Evolutionary conservation across 768 basidiomycete genomes (phyloP).

Genomic region (Boletus sp.): DNA sequence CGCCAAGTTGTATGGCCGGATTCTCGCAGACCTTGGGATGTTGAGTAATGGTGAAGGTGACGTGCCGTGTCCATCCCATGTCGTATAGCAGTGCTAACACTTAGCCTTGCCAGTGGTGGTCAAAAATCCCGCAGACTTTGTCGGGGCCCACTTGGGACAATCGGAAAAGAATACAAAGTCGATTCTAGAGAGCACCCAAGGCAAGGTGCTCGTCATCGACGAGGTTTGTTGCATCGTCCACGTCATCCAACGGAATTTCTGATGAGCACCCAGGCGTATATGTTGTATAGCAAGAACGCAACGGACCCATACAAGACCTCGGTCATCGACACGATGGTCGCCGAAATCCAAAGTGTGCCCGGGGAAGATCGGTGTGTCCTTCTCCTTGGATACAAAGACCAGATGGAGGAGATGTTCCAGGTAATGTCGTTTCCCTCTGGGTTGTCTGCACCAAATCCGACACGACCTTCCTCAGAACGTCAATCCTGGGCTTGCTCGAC

Average conservation of each 20-base stretch:
- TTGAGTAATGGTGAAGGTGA: slow-evolving; percentile 73
- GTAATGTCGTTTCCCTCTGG: slow-evolving; percentile 31
- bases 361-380: slow-evolving; percentile 72
- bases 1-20: slow-evolving; percentile 62
- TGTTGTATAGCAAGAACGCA: slow-evolving; percentile 47
- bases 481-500: slow-evolving; percentile 63
- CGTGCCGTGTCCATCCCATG: neutral
- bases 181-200: slow-evolving; percentile 54
- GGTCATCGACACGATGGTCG: slow-evolving; percentile 73
- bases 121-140: slow-evolving; percentile 69
- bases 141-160: slow-evolving; percentile 54
- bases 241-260: neutral
- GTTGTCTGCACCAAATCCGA: neutral
- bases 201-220: slow-evolving; percentile 71
- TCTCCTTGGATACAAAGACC: slow-evolving; percentile 59
- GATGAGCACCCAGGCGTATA: slow-evolving; percentile 52
- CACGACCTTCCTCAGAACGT: slow-evolving; percentile 49
- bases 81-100: neutral
- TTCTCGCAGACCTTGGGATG: slow-evolving; percentile 57
- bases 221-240: slow-evolving; percentile 40
- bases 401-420: slow-evolving; percentile 76
- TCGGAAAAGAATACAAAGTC: slow-evolving; percentile 65
- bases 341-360: slow-evolving; percentile 65
- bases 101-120: slow-evolving; percentile 44
- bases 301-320: slow-evolving; percentile 59